These are phyloP conservation scores for Pestalotiopsis sp. DNA, from an alignment of 2,329 filamentous ascomycete genomes.

Conservation along the genomic window DNA sequence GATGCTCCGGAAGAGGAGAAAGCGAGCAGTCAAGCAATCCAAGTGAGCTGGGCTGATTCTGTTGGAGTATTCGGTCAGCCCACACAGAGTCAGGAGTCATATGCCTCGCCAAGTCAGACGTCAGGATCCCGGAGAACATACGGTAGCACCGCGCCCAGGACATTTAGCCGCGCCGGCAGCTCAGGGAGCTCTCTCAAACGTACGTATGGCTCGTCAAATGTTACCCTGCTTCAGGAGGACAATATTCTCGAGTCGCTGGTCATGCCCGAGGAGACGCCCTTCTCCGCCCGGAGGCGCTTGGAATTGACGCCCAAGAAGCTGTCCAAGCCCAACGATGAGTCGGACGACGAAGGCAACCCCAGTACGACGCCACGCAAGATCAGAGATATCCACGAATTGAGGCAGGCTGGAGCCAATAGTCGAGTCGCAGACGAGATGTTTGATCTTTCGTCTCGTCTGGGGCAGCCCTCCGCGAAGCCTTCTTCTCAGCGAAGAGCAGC, in stretches of 20 bases:
- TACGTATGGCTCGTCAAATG: constrained; percentile 34
- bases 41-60: constrained; percentile 21
- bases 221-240: constrained; percentile 33
- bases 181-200: constrained; percentile 34
- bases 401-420: constrained; percentile 68
- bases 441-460: constrained; percentile 64
- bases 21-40: constrained; percentile 14
- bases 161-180: constrained; percentile 24
- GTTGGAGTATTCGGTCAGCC: constrained; percentile 22
- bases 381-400: constrained; percentile 66
- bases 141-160: constrained; percentile 21
- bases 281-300: constrained; percentile 27
- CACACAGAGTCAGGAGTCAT: constrained; percentile 24
- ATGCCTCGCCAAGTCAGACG: constrained; percentile 27
- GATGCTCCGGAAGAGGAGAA: constrained; percentile 19
- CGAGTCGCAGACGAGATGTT: constrained; percentile 68
- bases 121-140: constrained; percentile 19
- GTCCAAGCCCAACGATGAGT: constrained; percentile 17
- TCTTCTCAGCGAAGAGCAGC: constrained; percentile 59
- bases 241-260: constrained; percentile 30
- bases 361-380: constrained; percentile 51
- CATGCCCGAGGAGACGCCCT: constrained; percentile 26
- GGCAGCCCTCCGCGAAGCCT: constrained; percentile 46
- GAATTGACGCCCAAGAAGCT: constrained; percentile 31
- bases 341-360: constrained; percentile 48